Evolutionary conservation across 1,284 basidiomycete species (phyloP).

Genomic region (Clitocybe nebularis): DNA sequence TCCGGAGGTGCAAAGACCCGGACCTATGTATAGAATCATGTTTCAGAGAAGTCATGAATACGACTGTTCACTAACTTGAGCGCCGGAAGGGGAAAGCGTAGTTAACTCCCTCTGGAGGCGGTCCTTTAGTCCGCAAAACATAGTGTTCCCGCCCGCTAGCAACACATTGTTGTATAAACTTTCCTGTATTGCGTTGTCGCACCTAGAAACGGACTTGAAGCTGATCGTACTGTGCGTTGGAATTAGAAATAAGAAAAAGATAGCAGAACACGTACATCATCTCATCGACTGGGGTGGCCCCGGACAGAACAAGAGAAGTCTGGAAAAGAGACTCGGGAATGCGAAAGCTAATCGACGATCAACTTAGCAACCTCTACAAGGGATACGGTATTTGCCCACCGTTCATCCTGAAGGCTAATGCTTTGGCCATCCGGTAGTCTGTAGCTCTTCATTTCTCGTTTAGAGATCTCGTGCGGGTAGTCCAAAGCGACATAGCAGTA

Average conservation of each 20-base stretch:
- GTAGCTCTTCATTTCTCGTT: conserved; percentile 91
- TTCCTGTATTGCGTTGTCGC: conserved; percentile 80
- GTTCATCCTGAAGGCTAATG: conserved; percentile 95
- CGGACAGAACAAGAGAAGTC: conserved; percentile 89
- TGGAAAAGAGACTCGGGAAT: conserved; percentile 97
- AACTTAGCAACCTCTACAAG: conserved; percentile 1
- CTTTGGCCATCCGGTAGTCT: conserved; percentile 96
- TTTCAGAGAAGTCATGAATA: not conserved
- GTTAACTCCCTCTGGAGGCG: conserved; percentile 98
- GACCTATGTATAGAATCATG: conserved; percentile 50
- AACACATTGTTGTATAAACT: conserved; percentile 94
- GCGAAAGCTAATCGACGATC: conserved; percentile 69
- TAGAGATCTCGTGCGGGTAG: conserved; percentile 95
- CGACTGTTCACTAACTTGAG: conserved; percentile 67
- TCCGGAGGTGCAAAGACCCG: conserved; percentile 93
- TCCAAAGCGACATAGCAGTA: conserved; percentile 96
- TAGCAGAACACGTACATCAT: conserved; percentile 63
- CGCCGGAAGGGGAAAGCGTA: conserved; percentile 73
- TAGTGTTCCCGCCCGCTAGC: conserved; percentile 93
- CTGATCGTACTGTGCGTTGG: conserved; percentile 27
- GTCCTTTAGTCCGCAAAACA: conserved; percentile 97
- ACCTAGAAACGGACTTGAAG: conserved; percentile 87
- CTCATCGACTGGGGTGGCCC: conserved; percentile 94
- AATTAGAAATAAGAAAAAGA: not conserved
- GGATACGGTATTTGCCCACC: conserved; percentile 36